phyloP scores from a whole-genome alignment of 768 basidiomycete species.

The Amanita inopinata region DNA sequence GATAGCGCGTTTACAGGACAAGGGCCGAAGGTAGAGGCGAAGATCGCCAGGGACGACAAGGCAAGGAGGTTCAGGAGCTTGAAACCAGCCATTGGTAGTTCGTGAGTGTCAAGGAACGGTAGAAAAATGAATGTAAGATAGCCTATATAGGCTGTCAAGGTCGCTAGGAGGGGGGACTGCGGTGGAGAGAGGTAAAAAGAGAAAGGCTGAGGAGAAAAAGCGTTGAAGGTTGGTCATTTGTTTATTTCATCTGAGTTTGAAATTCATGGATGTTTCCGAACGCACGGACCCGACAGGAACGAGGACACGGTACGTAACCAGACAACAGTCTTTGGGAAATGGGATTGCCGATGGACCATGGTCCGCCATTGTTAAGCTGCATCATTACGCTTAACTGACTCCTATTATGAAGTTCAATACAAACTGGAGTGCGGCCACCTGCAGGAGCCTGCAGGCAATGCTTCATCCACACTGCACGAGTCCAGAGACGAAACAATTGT shows the following conservation, averaged over 20 bases:
- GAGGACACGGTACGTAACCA: background rate
- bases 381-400: too few relatives aligned
- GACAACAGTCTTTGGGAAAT: too few relatives aligned
- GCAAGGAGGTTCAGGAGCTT: slow-evolving; percentile 52
- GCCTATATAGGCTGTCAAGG: background rate
- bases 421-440: too few relatives aligned
- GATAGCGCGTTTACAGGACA: slow-evolving; percentile 45
- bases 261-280: slow-evolving; percentile 9
- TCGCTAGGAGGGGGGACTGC: slow-evolving; percentile 15
- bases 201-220: slow-evolving; percentile 7
- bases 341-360: too few relatives aligned
- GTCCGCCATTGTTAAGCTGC: too few relatives aligned
- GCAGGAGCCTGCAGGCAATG: too few relatives aligned
- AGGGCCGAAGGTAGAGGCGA: slow-evolving; percentile 41
- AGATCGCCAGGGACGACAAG: slow-evolving; percentile 45
- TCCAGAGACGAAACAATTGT: background rate
- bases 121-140: slow-evolving; percentile 11
- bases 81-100: slow-evolving; percentile 37
- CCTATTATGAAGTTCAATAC: too few relatives aligned
- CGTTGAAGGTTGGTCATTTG: background rate
- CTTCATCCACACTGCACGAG: too few relatives aligned
- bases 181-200: slow-evolving; percentile 10
- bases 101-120: slow-evolving; percentile 10
- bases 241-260: slow-evolving; percentile 1
- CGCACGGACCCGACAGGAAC: slow-evolving; percentile 8